Conservation (phyloP, 2,329 filamentous ascomycete genomes). For the Epichloe aotearoae region DNA sequence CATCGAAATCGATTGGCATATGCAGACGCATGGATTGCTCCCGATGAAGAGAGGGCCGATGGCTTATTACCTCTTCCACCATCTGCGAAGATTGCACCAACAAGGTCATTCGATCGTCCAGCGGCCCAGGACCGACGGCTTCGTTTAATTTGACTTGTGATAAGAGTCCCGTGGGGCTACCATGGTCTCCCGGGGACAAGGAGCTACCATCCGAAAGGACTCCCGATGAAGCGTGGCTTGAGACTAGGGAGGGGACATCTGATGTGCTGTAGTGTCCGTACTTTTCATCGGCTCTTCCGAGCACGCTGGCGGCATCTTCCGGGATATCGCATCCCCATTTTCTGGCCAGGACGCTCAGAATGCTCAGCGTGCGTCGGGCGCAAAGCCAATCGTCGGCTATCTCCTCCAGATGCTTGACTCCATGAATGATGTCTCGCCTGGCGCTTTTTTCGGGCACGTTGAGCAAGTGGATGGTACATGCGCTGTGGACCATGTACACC, state of each 20-base stretch:
- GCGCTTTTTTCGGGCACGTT: conserved; percentile 85
- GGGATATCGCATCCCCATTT: conserved; percentile 86
- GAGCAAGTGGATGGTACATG: conserved; percentile 86
- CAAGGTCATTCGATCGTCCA: conserved; percentile 7
- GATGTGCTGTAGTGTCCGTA: conserved; percentile 59
- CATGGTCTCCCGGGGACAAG: conserved; percentile 16
- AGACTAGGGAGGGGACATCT: conserved; percentile 43
- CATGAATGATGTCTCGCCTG: conserved; percentile 77
- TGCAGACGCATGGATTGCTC: not conserved
- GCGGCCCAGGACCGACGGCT: not conserved
- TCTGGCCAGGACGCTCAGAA: conserved; percentile 70
- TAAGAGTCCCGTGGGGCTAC: conserved; percentile 21
- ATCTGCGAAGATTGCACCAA: conserved; percentile 7
- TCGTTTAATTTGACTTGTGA: conserved; percentile 14
- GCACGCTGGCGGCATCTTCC: conserved; percentile 62
- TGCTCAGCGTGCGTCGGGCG: conserved; percentile 70
- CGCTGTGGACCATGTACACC: conserved; percentile 89
- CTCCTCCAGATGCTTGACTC: conserved; percentile 83
- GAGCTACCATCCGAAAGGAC: conserved; percentile 15
- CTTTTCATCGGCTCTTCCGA: conserved; percentile 67
- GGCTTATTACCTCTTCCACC: not conserved
- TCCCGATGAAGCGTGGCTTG: conserved; percentile 19
- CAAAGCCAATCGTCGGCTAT: conserved; percentile 93
- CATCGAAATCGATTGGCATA: conserved; percentile 11
- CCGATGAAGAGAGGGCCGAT: not conserved